phyloP scores from a whole-genome alignment of 306 rosid genomes.

The Rosa multiflora region DNA sequence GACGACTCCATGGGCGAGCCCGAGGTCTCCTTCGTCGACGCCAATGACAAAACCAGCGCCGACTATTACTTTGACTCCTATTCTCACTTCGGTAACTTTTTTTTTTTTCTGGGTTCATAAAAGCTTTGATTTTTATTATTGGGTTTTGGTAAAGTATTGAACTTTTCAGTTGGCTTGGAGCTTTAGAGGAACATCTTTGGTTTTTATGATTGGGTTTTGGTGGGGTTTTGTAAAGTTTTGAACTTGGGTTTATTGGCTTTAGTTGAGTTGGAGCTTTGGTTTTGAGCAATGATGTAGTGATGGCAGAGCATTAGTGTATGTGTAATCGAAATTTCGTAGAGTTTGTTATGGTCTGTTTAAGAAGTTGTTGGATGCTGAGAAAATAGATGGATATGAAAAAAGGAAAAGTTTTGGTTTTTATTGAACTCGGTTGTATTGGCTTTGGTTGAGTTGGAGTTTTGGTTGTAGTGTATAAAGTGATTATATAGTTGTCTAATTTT shows the following conservation, averaged over 20 bases:
- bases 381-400: neutral
- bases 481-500: neutral
- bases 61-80: slow-evolving; percentile 98
- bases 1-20: slow-evolving; percentile 76
- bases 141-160: neutral
- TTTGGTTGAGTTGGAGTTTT: neutral
- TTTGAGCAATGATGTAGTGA: neutral
- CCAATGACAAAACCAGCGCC: slow-evolving; percentile 89
- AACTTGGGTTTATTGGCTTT: neutral
- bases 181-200: neutral
- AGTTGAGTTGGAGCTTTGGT: neutral
- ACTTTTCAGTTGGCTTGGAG: neutral
- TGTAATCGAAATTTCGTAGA: neutral
- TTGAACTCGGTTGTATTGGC: neutral
- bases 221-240: slow-evolving; percentile 1
- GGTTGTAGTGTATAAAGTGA: neutral
- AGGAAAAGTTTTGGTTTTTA: neutral
- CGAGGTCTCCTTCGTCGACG: slow-evolving; percentile 29
- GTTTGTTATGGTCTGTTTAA: neutral
- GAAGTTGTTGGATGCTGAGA: neutral
- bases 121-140: neutral
- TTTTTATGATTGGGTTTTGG: neutral
- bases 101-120: no score
- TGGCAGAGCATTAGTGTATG: neutral
- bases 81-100: slow-evolving; percentile 82